These are phyloP conservation scores for Pontederia crassipes DNA, from an alignment of 176 grass and related monocot species.

Conservation along the genomic window DNA sequence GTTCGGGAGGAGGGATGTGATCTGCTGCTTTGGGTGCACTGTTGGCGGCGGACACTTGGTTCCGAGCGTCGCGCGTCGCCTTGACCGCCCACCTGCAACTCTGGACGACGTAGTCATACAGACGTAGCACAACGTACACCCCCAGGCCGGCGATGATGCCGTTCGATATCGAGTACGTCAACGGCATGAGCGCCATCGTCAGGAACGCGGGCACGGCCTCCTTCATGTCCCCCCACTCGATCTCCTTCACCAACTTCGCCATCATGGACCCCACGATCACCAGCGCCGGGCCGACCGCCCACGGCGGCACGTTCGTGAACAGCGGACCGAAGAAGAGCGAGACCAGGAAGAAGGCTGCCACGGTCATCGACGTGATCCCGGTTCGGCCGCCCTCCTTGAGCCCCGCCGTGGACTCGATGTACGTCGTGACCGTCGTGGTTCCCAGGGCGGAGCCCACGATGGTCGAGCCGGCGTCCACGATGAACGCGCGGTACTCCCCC, in stretches of 20 bases:
- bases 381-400: constrained; percentile 5
- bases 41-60: constrained; percentile 11
- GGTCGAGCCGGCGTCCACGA: constrained; percentile 5
- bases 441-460: constrained; percentile 11
- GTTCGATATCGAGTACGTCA: constrained; percentile 16
- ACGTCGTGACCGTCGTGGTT: constrained; percentile 13
- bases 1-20: not conserved
- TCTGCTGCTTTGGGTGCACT: not conserved
- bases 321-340: constrained; percentile 14
- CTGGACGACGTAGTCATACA: constrained; percentile 10
- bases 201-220: constrained; percentile 14
- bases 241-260: constrained; percentile 15
- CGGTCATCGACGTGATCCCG: constrained; percentile 6
- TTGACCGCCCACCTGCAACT: constrained; percentile 10
- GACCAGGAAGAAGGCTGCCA: constrained; percentile 1
- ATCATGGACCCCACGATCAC: constrained; percentile 18
- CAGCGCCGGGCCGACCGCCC: constrained; percentile 17
- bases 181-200: constrained; percentile 10
- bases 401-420: constrained; percentile 13
- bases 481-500: constrained; percentile 12
- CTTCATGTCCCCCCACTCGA: constrained; percentile 16
- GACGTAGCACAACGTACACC: constrained; percentile 2
- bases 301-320: constrained; percentile 18
- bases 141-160: constrained; percentile 8
- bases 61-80: constrained; percentile 11